Conservation (phyloP, 1,284 basidiomycete genomes). For the Flammula alnicola region DNA sequence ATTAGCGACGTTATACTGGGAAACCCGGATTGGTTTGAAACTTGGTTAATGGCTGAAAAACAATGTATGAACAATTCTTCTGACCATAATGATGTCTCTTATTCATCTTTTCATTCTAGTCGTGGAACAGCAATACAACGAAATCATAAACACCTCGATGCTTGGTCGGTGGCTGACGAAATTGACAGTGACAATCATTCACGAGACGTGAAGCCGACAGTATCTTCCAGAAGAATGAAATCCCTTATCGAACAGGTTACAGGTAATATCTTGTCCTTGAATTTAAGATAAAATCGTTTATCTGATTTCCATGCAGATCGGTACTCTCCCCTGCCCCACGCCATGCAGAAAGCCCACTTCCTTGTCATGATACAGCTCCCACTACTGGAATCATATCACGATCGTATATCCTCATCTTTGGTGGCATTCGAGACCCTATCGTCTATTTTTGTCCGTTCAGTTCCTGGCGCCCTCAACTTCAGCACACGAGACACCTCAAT, state of each 20-base stretch:
- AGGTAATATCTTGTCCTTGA: conserved; percentile 45
- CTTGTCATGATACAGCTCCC: conserved; percentile 87
- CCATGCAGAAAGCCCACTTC: conserved; percentile 82
- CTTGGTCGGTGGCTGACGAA: conserved; percentile 85
- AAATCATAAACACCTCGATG: conserved; percentile 83
- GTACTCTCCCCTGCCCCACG: conserved; percentile 84
- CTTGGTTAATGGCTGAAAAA: conserved; percentile 88
- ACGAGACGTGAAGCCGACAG: conserved; percentile 67
- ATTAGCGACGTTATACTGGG: conserved; percentile 83
- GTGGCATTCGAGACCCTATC: conserved; percentile 94
- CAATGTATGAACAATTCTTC: conserved; percentile 65
- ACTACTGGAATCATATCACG: conserved; percentile 77
- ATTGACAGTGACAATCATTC: conserved; percentile 48
- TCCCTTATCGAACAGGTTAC: conserved; percentile 89
- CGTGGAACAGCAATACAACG: conserved; percentile 79
- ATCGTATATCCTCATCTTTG: conserved; percentile 81
- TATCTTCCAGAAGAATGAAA: conserved; percentile 81
- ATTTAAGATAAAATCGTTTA: neutral
- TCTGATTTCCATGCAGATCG: conserved; percentile 60
- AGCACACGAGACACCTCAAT: conserved; percentile 36
- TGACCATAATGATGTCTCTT: neutral
- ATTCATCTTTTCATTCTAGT: conserved; percentile 48
- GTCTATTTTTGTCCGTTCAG: conserved; percentile 84
- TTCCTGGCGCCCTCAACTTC: conserved; percentile 83
- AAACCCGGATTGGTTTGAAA: conserved; percentile 86